Evolutionary conservation across 75 land plant species (phyloP).

Genomic region (Azolla pinnata): DNA sequence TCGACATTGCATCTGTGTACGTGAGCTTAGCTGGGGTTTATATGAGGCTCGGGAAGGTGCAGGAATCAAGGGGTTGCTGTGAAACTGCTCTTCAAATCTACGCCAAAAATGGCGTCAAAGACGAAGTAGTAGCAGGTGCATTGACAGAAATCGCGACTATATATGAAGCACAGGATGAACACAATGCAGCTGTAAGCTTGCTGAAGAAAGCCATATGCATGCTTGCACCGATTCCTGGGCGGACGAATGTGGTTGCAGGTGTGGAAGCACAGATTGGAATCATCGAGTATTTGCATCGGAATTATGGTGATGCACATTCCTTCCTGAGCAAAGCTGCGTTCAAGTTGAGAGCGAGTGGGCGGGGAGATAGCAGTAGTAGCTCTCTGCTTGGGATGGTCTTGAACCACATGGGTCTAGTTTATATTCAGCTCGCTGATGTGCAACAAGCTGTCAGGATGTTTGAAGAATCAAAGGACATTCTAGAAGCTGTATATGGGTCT

Average conservation of each 20-base stretch:
- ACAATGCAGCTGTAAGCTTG: slow-evolving; percentile 53
- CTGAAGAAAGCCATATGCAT: slow-evolving; percentile 57
- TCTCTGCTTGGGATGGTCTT: slow-evolving; percentile 62
- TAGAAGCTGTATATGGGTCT: slow-evolving; percentile 64
- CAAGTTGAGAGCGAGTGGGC: slow-evolving; percentile 54
- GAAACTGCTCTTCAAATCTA: slow-evolving; percentile 66
- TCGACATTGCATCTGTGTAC: slow-evolving; percentile 50
- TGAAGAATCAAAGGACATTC: slow-evolving; percentile 60
- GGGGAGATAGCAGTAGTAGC: slow-evolving; percentile 53
- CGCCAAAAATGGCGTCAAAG: slow-evolving; percentile 35
- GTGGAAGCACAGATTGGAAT: slow-evolving; percentile 93
- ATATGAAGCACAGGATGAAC: slow-evolving; percentile 67
- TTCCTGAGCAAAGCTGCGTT: slow-evolving; percentile 49
- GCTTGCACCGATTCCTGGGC: slow-evolving; percentile 58
- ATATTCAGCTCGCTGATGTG: slow-evolving; percentile 54
- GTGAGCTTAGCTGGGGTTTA: slow-evolving; percentile 71
- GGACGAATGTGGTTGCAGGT: slow-evolving; percentile 56
- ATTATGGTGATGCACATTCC: slow-evolving; percentile 34
- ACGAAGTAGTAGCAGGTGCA: slow-evolving; percentile 55
- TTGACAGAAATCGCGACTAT: slow-evolving; percentile 64
- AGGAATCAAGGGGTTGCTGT: slow-evolving; percentile 66
- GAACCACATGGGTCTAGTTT: slow-evolving; percentile 83
- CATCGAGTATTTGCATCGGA: slow-evolving; percentile 56
- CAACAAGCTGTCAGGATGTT: slow-evolving; percentile 58
- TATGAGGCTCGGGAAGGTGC: slow-evolving; percentile 47